Percentiles rank a stretch among this genome's conserved stretches.
These are phyloP conservation scores for Aspergillus ellipticus DNA, from an alignment of 495 filamentous ascomycete species.

Conservation along the genomic window DNA sequence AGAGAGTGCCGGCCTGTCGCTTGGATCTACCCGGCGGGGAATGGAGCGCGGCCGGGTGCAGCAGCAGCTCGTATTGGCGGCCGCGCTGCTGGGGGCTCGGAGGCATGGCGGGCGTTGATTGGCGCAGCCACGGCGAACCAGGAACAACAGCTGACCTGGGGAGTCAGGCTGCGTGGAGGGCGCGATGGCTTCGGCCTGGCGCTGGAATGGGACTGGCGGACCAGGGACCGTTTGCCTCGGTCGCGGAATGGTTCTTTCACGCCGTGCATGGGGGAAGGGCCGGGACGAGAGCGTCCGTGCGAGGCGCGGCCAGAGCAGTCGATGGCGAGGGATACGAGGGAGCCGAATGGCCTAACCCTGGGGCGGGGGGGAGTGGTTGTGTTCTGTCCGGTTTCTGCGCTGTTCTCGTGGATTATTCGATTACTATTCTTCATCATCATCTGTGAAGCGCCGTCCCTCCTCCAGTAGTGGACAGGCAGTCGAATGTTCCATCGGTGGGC, in stretches of 20 bases:
- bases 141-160: slow-evolving; percentile 2
- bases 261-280: not conserved
- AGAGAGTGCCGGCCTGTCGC: slow-evolving; percentile 1
- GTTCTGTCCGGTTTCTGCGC: too few relatives aligned
- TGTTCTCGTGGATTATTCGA: too few relatives aligned
- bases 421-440: too few relatives aligned
- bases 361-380: too few relatives aligned
- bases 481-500: not conserved
- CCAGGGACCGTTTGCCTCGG: slow-evolving; percentile 6
- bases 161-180: not conserved
- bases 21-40: slow-evolving; percentile 3
- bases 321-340: not conserved
- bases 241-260: slow-evolving; percentile 2
- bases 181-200: not conserved
- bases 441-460: too few relatives aligned
- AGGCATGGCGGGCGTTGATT: slow-evolving; percentile 6
- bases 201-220: slow-evolving; percentile 7
- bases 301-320: slow-evolving; percentile 5
- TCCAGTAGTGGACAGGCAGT: too few relatives aligned
- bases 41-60: not conserved
- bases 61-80: not conserved
- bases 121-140: not conserved
- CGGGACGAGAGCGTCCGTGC: slow-evolving; percentile 6
- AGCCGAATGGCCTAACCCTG: not conserved
- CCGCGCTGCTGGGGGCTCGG: not conserved